phyloP scores from a whole-genome alignment of 768 basidiomycete species.

The Lactifluus echinatus region DNA sequence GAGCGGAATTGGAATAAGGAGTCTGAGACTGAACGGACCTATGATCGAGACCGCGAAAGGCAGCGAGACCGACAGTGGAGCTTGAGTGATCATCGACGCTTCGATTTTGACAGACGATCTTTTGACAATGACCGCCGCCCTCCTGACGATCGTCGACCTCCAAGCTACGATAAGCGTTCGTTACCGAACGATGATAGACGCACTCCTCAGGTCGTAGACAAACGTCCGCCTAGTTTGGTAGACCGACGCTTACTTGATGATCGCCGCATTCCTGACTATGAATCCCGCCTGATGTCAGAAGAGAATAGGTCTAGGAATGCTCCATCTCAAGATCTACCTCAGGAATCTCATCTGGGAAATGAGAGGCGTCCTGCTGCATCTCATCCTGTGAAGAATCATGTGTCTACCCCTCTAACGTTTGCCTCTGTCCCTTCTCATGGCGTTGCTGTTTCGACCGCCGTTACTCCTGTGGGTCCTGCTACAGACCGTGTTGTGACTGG shows the following conservation, averaged over 20 bases:
- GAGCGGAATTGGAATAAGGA: constrained; percentile 32
- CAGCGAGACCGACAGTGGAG: constrained; percentile 32
- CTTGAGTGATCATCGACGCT: constrained; percentile 25
- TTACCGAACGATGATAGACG: constrained; percentile 20
- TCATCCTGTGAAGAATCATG: constrained; percentile 1
- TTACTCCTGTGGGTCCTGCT: not conserved
- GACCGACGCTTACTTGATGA: constrained; percentile 4
- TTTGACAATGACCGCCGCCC: constrained; percentile 33
- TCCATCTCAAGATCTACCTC: constrained; percentile 3
- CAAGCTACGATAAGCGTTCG: constrained; percentile 11
- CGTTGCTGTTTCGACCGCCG: not conserved
- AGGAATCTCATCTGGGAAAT: not conserved
- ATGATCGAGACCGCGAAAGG: constrained; percentile 13
- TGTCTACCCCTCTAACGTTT: not conserved
- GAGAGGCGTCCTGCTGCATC: not conserved
- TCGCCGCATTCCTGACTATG: constrained; percentile 14
- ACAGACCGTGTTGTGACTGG: not conserved
- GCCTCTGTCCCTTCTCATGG: constrained; percentile 3
- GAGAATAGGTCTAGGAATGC: constrained; percentile 16
- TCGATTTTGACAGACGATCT: constrained; percentile 34
- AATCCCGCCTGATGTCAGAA: constrained; percentile 12
- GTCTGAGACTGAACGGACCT: constrained; percentile 20
- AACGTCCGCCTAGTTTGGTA: constrained; percentile 10
- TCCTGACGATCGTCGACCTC: constrained; percentile 38
- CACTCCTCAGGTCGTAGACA: constrained; percentile 20